Conservation (phyloP, 352 stramenopile species). For the Phytophthora rubi region DNA sequence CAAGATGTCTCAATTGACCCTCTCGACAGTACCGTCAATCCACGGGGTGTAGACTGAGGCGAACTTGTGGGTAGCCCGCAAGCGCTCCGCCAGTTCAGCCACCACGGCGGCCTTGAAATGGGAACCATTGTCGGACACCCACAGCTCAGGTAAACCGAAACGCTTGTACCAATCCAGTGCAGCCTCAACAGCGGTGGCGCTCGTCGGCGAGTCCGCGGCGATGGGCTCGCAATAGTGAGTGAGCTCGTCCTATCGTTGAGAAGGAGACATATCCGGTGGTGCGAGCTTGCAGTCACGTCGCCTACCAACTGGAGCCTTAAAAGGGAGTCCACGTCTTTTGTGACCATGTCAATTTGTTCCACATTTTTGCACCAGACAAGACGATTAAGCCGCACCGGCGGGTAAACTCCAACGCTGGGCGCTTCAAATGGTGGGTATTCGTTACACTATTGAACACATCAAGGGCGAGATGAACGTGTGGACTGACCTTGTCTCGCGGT, state of each 20-base stretch:
- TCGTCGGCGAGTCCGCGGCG: neutral
- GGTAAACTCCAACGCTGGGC: neutral
- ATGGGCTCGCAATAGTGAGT: neutral
- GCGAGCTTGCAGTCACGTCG: neutral
- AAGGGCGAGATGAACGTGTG: neutral
- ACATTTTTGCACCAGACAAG: neutral
- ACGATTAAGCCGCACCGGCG: neutral
- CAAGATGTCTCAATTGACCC: neutral
- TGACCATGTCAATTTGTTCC: neutral
- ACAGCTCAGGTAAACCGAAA: neutral
- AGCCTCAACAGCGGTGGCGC: neutral
- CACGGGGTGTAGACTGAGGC: neutral
- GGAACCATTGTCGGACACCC: neutral
- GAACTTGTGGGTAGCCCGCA: neutral
- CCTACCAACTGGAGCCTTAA: neutral
- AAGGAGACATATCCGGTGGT: neutral
- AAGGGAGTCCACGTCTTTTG: neutral
- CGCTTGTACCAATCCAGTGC: neutral
- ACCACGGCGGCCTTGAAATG: neutral
- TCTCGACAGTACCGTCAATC: neutral
- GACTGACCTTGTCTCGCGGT: neutral
- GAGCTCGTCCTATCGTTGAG: neutral
- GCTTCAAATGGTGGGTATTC: neutral
- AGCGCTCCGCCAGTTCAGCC: neutral
- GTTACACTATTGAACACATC: slow-evolving; percentile 1